phyloP scores from a whole-genome alignment of 129 eudicot species.

The Tanacetum coccineum region DNA sequence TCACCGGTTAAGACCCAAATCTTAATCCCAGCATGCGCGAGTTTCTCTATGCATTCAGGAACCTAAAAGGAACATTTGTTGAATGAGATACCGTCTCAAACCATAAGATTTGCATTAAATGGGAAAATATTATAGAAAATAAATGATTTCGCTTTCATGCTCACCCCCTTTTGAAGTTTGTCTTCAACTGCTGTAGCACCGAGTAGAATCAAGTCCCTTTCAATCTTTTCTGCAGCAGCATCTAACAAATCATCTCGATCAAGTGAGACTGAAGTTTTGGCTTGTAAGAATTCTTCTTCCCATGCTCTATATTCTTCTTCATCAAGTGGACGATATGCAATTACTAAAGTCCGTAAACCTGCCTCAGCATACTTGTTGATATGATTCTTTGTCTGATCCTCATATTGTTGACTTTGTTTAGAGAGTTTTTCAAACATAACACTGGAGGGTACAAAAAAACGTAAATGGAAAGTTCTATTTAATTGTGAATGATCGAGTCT shows the following conservation, averaged over 20 bases:
- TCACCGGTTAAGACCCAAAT: slow-evolving; percentile 98
- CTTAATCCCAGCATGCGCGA: slow-evolving; percentile 83
- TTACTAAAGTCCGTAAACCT: slow-evolving; percentile 81
- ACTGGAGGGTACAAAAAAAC: slow-evolving; percentile 38
- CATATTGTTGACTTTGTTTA: slow-evolving; percentile 43
- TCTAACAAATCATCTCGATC: slow-evolving; percentile 78
- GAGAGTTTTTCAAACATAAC: slow-evolving; percentile 89
- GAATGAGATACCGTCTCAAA: slow-evolving; percentile 1
- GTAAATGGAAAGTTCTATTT: neutral
- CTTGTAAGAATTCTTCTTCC: slow-evolving; percentile 69
- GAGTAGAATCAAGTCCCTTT: slow-evolving; percentile 70
- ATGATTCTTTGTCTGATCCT: slow-evolving; percentile 61
- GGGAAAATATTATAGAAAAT: neutral
- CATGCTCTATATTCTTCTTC: slow-evolving; percentile 63
- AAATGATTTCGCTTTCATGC: neutral
- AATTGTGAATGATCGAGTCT: neutral
- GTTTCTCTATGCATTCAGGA: slow-evolving; percentile 91
- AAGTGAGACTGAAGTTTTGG: slow-evolving; percentile 60
- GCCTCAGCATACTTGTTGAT: slow-evolving; percentile 84
- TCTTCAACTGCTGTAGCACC: slow-evolving; percentile 99
- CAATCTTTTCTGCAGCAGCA: slow-evolving; percentile 81
- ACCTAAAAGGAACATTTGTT: slow-evolving; percentile 46
- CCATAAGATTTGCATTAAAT: neutral
- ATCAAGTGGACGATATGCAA: slow-evolving; percentile 72
- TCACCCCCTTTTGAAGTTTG: slow-evolving; percentile 93